phyloP scores from a whole-genome alignment of 106 monocot species.

The Platanthera guangdongensis region DNA sequence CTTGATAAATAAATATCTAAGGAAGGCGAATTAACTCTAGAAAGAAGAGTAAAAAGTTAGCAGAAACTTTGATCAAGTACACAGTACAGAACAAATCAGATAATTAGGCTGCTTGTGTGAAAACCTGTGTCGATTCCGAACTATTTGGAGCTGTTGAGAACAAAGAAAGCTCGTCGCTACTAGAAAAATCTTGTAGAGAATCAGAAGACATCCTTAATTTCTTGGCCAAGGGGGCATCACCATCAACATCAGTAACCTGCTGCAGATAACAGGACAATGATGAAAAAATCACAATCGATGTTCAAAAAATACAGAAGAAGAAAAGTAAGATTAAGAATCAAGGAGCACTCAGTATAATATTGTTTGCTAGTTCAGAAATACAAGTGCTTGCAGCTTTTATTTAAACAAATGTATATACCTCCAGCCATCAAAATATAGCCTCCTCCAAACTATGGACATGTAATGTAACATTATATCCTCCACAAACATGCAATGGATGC shows the following conservation, averaged over 20 bases:
- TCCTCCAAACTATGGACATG: not conserved
- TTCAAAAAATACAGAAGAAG: not conserved
- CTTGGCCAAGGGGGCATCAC: slow-evolving; percentile 63
- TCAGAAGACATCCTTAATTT: slow-evolving; percentile 63
- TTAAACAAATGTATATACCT: not conserved
- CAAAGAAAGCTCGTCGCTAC: slow-evolving; percentile 79
- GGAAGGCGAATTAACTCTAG: not conserved
- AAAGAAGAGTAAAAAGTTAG: not conserved
- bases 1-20: not conserved
- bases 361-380: not conserved
- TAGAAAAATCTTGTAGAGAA: slow-evolving; percentile 52
- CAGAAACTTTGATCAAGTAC: not conserved
- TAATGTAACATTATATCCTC: not conserved
- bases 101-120: not conserved
- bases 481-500: not conserved
- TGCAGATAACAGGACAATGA: not conserved
- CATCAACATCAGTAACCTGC: slow-evolving; percentile 65
- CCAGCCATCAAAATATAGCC: not conserved
- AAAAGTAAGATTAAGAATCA: not conserved
- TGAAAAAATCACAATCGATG: not conserved
- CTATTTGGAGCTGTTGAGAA: slow-evolving; percentile 56
- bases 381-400: not conserved
- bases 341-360: not conserved
- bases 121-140: slow-evolving; percentile 72
- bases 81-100: not conserved